Conservation (phyloP, 805 yeast species). For the Blastobotrys muscicola region DNA sequence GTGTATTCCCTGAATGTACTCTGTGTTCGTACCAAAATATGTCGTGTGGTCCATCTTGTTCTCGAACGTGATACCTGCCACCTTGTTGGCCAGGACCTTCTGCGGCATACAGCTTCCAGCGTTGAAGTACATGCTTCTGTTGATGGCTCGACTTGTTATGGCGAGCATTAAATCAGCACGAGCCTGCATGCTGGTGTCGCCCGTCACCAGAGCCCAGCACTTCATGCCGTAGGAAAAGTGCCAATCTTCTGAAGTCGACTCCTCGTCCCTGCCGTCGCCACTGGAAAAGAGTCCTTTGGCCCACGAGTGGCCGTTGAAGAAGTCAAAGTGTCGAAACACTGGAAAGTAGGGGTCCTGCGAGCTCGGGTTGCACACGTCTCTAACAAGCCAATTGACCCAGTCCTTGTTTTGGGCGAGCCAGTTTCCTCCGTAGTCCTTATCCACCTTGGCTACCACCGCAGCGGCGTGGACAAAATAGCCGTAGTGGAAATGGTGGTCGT, state of each 20-base stretch:
- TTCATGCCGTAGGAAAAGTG: conserved; percentile 61
- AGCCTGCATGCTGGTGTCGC: conserved; percentile 42
- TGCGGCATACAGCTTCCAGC: conserved; percentile 43
- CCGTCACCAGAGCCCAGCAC: conserved; percentile 54
- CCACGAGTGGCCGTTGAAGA: conserved; percentile 68
- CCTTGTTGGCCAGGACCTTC: conserved; percentile 46
- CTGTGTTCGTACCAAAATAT: conserved; percentile 51
- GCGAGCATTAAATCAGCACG: conserved; percentile 53
- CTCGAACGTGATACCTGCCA: conserved; percentile 61
- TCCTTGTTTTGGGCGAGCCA: conserved; percentile 42
- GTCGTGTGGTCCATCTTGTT: conserved; percentile 67
- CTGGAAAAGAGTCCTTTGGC: conserved; percentile 57
- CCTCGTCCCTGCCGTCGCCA: conserved; percentile 65
- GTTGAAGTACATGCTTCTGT: conserved; percentile 47
- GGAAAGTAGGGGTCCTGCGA: conserved; percentile 50
- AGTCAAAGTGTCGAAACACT: conserved; percentile 55
- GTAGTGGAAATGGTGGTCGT: conserved; percentile 84
- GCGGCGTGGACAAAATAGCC: conserved; percentile 81
- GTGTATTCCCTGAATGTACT: conserved; percentile 70
- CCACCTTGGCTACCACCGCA: conserved; percentile 62
- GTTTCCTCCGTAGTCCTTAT: conserved; percentile 39
- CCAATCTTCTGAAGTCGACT: conserved; percentile 62
- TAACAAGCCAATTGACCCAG: conserved; percentile 51
- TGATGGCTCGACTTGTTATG: conserved; percentile 45
- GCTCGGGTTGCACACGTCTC: conserved; percentile 61